phyloP scores from a whole-genome alignment of 805 yeast species.

The Candida stauntonica region DNA sequence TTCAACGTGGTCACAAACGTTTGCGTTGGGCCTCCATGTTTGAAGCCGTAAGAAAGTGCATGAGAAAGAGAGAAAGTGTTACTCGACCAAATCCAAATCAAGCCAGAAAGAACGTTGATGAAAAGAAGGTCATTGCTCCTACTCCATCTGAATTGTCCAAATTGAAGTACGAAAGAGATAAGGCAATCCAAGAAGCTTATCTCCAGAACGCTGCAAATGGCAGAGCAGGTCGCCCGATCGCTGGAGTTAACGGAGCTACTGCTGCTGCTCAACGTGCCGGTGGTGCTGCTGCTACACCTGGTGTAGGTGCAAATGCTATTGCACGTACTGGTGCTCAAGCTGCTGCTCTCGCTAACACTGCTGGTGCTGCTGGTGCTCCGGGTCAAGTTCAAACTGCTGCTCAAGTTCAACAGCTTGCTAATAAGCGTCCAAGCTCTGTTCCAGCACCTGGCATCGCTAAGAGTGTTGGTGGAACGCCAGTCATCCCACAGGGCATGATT shows the following conservation, averaged over 20 bases:
- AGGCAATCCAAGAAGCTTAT: slow-evolving; percentile 74
- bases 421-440: slow-evolving; percentile 18
- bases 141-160: slow-evolving; percentile 83
- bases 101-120: slow-evolving; percentile 37
- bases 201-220: slow-evolving; percentile 26
- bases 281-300: slow-evolving; percentile 1
- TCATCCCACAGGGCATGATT: slow-evolving; percentile 3
- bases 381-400: slow-evolving; percentile 1
- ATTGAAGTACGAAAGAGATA: slow-evolving; percentile 81
- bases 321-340: slow-evolving; percentile 3
- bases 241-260: slow-evolving; percentile 19
- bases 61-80: slow-evolving; percentile 81
- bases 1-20: slow-evolving; percentile 88
- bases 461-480: not conserved
- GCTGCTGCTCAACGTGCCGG: slow-evolving; percentile 26
- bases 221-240: slow-evolving; percentile 1
- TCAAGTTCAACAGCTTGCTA: slow-evolving; percentile 1
- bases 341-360: not conserved
- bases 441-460: slow-evolving; percentile 12
- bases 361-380: slow-evolving; percentile 2
- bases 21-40: slow-evolving; percentile 96
- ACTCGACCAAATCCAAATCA: slow-evolving; percentile 52
- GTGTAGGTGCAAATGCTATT: slow-evolving; percentile 1
- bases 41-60: slow-evolving; percentile 87
- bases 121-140: slow-evolving; percentile 49